phyloP scores from a whole-genome alignment of 2,329 filamentous ascomycete genomes.

The Neonectria punicea region DNA sequence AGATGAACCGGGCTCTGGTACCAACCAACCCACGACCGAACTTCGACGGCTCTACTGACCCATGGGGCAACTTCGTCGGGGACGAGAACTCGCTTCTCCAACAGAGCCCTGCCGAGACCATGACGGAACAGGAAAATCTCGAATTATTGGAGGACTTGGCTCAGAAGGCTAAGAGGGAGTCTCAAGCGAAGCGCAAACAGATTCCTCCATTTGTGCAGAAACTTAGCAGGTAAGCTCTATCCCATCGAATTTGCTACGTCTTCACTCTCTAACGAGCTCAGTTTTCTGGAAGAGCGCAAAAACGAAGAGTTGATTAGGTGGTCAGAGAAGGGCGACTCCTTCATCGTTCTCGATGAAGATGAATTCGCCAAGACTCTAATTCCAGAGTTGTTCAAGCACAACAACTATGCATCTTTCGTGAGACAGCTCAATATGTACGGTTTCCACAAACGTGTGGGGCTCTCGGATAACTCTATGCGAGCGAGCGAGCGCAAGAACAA shows the following conservation, averaged over 20 bases:
- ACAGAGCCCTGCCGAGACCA: slow-evolving; percentile 48
- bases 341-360: slow-evolving; percentile 96
- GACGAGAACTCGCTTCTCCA: slow-evolving; percentile 54
- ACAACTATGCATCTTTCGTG: slow-evolving; percentile 97
- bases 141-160: slow-evolving; percentile 84
- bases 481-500: slow-evolving; percentile 98
- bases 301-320: slow-evolving; percentile 96
- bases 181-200: slow-evolving; percentile 89
- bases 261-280: slow-evolving; percentile 34
- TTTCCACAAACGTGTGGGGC: slow-evolving; percentile 93
- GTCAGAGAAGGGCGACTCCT: slow-evolving; percentile 96
- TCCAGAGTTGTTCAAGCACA: slow-evolving; percentile 98
- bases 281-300: slow-evolving; percentile 91
- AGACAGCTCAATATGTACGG: slow-evolving; percentile 97
- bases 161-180: slow-evolving; percentile 84
- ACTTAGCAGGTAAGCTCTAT: slow-evolving; percentile 81
- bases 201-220: slow-evolving; percentile 99
- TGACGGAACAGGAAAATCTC: slow-evolving; percentile 73
- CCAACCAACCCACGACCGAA: slow-evolving; percentile 52
- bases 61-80: slow-evolving; percentile 55
- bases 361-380: slow-evolving; percentile 98
- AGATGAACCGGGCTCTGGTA: slow-evolving; percentile 62
- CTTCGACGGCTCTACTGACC: slow-evolving; percentile 54
- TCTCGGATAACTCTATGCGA: slow-evolving; percentile 97
- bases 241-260: background rate